A percentile compares a stretch with the other conserved stretches of the same genome.
These are phyloP conservation scores for Leishmania arabica DNA, from an alignment of 208 protist species.

Conservation along the genomic window DNA sequence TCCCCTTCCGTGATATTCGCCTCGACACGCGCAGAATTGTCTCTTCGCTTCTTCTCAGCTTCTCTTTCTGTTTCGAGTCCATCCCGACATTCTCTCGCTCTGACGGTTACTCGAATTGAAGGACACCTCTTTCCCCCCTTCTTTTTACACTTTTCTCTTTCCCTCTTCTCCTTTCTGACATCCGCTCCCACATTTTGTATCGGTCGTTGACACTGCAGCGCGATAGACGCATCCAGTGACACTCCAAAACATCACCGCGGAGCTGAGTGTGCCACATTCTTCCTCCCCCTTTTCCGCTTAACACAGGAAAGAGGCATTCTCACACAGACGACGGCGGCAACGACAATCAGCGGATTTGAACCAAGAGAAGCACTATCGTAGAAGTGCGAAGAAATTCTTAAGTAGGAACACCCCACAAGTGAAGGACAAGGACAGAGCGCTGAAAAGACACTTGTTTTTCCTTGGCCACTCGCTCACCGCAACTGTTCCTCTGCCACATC, in stretches of 20 bases:
- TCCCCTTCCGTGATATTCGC: neutral
- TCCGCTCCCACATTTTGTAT: neutral
- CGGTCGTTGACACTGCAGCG: neutral
- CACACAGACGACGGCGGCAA: neutral
- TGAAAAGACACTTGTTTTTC: neutral
- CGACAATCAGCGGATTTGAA: neutral
- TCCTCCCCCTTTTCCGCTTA: neutral
- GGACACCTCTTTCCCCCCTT: neutral
- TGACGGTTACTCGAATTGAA: neutral
- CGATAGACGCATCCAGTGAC: conserved; percentile 6
- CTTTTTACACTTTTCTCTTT: neutral
- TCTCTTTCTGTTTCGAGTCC: neutral
- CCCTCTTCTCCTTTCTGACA: neutral
- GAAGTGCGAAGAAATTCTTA: neutral
- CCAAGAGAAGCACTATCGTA: neutral
- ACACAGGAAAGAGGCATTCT: neutral
- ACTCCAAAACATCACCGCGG: neutral
- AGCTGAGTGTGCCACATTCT: neutral
- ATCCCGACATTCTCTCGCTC: neutral
- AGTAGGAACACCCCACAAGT: neutral
- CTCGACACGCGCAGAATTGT: neutral
- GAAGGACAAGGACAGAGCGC: neutral
- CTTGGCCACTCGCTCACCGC: neutral
- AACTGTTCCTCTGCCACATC: neutral
- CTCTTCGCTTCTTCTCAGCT: neutral